These are phyloP conservation scores for Colletotrichum shisoi DNA, from an alignment of 2,329 filamentous ascomycete genomes.

Conservation along the genomic window DNA sequence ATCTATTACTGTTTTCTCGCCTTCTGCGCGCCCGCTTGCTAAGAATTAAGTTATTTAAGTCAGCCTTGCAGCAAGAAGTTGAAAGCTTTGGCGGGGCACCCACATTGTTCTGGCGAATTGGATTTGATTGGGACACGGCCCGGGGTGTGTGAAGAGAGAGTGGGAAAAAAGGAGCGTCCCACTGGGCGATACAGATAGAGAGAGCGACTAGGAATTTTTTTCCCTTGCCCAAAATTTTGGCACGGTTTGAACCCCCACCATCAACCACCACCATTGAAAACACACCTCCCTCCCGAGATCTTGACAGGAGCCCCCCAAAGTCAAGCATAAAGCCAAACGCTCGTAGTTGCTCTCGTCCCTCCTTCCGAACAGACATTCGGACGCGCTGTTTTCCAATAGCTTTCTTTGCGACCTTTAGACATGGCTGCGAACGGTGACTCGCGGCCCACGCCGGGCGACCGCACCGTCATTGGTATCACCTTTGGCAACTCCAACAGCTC, in stretches of 20 bases:
- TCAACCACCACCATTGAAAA: slow-evolving; percentile 33
- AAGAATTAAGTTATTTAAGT: not conserved
- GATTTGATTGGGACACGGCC: slow-evolving; percentile 33
- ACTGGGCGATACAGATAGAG: slow-evolving; percentile 26
- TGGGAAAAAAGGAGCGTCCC: slow-evolving; percentile 6
- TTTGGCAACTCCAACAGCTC: slow-evolving; percentile 99
- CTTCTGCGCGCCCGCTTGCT: slow-evolving; percentile 2
- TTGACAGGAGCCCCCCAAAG: slow-evolving; percentile 18
- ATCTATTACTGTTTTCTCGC: slow-evolving; percentile 2
- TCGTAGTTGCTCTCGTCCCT: not conserved
- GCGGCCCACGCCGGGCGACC: slow-evolving; percentile 62
- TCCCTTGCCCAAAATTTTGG: slow-evolving; percentile 33
- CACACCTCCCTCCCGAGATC: slow-evolving; percentile 32
- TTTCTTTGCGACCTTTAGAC: slow-evolving; percentile 38
- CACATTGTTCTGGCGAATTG: slow-evolving; percentile 10
- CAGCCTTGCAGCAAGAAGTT: slow-evolving; percentile 36
- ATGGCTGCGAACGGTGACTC: slow-evolving; percentile 59
- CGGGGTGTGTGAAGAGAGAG: slow-evolving; percentile 12
- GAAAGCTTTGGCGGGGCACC: slow-evolving; percentile 42
- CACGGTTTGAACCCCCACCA: slow-evolving; percentile 35
- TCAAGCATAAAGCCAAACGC: slow-evolving; percentile 9
- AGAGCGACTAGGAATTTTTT: slow-evolving; percentile 35
- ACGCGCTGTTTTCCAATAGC: not conserved
- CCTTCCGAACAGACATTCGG: not conserved
- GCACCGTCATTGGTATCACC: slow-evolving; percentile 87